Conservation (phyloP, 1,284 basidiomycete genomes). For the Trametes versicolor region DNA sequence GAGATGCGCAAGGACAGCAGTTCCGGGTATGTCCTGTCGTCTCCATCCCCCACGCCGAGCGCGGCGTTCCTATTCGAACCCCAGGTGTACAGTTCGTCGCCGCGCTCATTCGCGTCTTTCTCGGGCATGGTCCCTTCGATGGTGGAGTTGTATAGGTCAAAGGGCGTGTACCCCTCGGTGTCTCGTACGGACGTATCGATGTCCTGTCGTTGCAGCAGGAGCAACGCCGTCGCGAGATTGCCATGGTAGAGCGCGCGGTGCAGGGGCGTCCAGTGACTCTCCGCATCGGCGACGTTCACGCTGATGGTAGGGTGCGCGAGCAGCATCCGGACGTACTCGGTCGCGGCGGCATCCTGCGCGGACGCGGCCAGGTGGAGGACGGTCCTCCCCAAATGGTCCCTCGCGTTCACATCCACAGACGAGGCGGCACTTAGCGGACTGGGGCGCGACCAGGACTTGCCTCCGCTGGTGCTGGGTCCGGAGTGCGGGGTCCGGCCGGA, state of each 20-base stretch:
- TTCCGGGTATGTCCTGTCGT: slow-evolving; percentile 86
- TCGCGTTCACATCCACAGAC: slow-evolving; percentile 73
- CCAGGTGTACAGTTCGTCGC: slow-evolving; percentile 88
- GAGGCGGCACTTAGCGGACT: slow-evolving; percentile 52
- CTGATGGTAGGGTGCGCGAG: slow-evolving; percentile 82
- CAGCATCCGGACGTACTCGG: slow-evolving; percentile 87
- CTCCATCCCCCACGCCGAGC: slow-evolving; percentile 84
- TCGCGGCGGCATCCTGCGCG: slow-evolving; percentile 63
- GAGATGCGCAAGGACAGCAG: slow-evolving; percentile 64
- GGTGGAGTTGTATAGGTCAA: slow-evolving; percentile 95
- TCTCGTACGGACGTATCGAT: slow-evolving; percentile 86
- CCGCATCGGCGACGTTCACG: slow-evolving; percentile 85
- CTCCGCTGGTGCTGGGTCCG: slow-evolving; percentile 58
- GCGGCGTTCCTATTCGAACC: slow-evolving; percentile 91
- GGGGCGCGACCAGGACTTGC: slow-evolving; percentile 73
- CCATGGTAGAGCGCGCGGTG: slow-evolving; percentile 92
- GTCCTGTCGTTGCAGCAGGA: slow-evolving; percentile 81
- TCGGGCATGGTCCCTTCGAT: slow-evolving; percentile 78
- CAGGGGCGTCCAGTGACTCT: slow-evolving; percentile 92
- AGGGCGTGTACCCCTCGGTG: slow-evolving; percentile 90
- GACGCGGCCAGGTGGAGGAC: slow-evolving; percentile 88
- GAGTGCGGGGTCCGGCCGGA: slow-evolving; percentile 38
- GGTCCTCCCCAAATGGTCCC: slow-evolving; percentile 79
- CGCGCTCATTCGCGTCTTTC: slow-evolving; percentile 41
- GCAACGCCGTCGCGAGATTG: slow-evolving; percentile 81